A percentile compares a stretch with the other conserved stretches of the same genome.
These are phyloP conservation scores for Gryganskiella cystojenkinii DNA, from an alignment of 192 early-diverging fungal genomes.

Conservation along the genomic window DNA sequence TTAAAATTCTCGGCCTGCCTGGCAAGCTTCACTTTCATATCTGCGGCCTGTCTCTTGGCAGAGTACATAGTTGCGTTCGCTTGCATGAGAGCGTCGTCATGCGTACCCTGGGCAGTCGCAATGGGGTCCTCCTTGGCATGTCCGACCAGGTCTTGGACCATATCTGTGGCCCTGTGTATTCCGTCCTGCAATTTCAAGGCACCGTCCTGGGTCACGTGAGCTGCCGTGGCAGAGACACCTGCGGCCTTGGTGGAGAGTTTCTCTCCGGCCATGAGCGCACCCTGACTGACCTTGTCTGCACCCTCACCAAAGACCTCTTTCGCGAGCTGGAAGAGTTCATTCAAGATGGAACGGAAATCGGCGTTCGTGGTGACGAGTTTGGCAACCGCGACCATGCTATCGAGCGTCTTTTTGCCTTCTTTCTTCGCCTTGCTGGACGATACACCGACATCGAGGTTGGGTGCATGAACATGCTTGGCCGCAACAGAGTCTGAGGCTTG, in stretches of 20 bases:
- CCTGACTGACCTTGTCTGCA: slow-evolving; percentile 22
- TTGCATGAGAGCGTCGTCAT: background rate
- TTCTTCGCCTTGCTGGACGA: slow-evolving; percentile 14
- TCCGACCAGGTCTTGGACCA: background rate
- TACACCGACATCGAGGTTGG: slow-evolving; percentile 18
- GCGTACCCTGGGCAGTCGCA: background rate
- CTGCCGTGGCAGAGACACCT: slow-evolving; percentile 1
- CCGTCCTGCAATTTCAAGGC: slow-evolving; percentile 16
- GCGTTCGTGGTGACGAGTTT: slow-evolving; percentile 51
- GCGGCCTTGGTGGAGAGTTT: slow-evolving; percentile 9
- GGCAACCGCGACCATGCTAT: slow-evolving; percentile 43
- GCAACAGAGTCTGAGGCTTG: slow-evolving; percentile 14
- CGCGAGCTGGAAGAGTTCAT: slow-evolving; percentile 47
- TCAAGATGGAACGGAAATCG: slow-evolving; percentile 46
- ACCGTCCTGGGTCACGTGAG: background rate
- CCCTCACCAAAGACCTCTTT: slow-evolving; percentile 47
- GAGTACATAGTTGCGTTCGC: background rate
- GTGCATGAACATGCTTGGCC: slow-evolving; percentile 2
- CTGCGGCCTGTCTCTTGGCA: background rate
- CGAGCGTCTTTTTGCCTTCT: slow-evolving; percentile 32
- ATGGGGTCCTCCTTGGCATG: slow-evolving; percentile 19
- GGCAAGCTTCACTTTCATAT: slow-evolving; percentile 9
- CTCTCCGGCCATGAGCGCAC: slow-evolving; percentile 5
- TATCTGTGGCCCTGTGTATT: slow-evolving; percentile 2
- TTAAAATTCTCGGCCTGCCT: slow-evolving; percentile 11